Evolutionary conservation across 495 filamentous ascomycete genomes (phyloP).

Genomic region (Podospora bellae-mahoneyi): DNA sequence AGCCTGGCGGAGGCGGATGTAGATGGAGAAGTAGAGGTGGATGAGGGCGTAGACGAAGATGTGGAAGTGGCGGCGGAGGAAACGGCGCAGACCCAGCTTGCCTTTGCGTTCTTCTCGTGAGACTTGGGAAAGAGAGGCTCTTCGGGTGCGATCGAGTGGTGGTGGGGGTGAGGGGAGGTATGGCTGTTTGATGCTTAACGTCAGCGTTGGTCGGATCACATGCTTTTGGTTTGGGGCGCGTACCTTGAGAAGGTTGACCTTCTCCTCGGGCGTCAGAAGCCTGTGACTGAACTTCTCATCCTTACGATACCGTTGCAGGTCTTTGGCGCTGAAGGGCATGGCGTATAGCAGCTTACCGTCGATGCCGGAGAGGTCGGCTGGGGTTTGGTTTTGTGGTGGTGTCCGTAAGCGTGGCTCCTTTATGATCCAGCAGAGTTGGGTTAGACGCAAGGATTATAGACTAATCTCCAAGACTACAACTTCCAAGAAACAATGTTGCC

Average conservation of each 20-base stretch:
- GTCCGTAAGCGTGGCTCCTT: constrained; percentile 1
- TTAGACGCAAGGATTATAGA: constrained; percentile 3
- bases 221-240: constrained; percentile 13
- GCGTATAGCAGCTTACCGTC: constrained; percentile 11
- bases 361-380: neutral
- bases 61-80: constrained; percentile 65
- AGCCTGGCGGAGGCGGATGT: constrained; percentile 72
- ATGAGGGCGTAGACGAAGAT: constrained; percentile 66
- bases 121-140: constrained; percentile 14
- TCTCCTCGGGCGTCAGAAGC: constrained; percentile 60
- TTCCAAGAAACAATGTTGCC: neutral
- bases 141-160: constrained; percentile 30
- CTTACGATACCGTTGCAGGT: constrained; percentile 58
- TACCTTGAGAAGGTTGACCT: constrained; percentile 64
- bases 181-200: constrained; percentile 41
- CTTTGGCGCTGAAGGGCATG: constrained; percentile 54
- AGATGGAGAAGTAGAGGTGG: constrained; percentile 80
- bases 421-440: neutral
- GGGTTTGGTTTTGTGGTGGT: neutral
- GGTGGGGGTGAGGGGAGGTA: constrained; percentile 66
- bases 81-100: constrained; percentile 59
- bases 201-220: constrained; percentile 18
- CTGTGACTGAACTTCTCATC: constrained; percentile 58
- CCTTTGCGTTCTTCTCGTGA: constrained; percentile 30
- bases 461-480: neutral